These are phyloP conservation scores for Arthrobotrys musiformis DNA, from an alignment of 2,329 filamentous ascomycete genomes.

Conservation along the genomic window DNA sequence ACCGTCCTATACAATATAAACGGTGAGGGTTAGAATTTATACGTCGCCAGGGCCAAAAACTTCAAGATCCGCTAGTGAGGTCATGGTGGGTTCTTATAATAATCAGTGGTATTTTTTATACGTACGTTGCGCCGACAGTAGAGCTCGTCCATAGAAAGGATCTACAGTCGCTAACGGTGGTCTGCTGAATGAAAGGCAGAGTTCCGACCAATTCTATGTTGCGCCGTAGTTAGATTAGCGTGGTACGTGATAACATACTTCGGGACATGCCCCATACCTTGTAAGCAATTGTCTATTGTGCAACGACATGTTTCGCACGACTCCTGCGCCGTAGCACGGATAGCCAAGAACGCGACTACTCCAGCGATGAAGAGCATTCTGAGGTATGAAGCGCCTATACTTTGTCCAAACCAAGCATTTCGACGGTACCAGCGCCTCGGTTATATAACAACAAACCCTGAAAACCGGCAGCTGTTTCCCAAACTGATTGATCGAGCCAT, in stretches of 20 bases:
- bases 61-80: neutral
- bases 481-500: neutral
- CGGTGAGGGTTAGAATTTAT: neutral
- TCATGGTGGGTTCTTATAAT: neutral
- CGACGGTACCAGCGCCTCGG: neutral
- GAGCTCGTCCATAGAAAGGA: conserved; percentile 23
- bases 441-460: neutral
- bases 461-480: neutral
- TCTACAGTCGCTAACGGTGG: conserved; percentile 25
- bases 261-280: neutral
- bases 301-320: conserved; percentile 19
- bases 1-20: conserved; percentile 17
- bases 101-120: neutral
- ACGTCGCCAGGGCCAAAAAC: neutral
- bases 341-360: neutral
- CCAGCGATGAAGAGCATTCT: conserved; percentile 22
- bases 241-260: neutral
- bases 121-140: conserved; percentile 25
- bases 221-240: neutral
- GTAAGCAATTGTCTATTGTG: conserved; percentile 12
- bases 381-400: neutral
- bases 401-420: neutral
- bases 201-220: conserved; percentile 8
- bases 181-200: neutral
- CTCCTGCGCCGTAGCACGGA: neutral